Evolutionary conservation across 208 protist genomes (phyloP).

Genomic region (Sergeia podlipaevii): DNA sequence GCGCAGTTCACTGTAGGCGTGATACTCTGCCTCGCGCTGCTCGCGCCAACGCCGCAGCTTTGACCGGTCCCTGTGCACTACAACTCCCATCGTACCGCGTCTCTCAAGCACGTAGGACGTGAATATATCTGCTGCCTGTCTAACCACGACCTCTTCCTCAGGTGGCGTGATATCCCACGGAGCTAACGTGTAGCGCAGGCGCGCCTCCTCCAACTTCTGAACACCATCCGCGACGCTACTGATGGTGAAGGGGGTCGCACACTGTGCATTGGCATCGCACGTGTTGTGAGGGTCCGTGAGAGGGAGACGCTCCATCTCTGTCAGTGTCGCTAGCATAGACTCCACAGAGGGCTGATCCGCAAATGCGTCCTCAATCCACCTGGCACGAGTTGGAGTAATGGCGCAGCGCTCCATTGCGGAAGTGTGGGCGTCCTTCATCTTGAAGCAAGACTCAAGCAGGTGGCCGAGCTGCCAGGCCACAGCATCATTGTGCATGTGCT

Average conservation of each 20-base stretch:
- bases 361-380: conserved; percentile 90
- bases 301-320: conserved; percentile 73
- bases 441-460: conserved; percentile 83
- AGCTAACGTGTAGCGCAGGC: conserved; percentile 72
- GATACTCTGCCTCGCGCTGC: conserved; percentile 80
- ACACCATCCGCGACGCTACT: conserved; percentile 56
- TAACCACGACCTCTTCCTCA: conserved; percentile 64
- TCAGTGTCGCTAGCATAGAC: conserved; percentile 64
- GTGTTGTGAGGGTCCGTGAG: conserved; percentile 71
- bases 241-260: conserved; percentile 78
- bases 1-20: conserved; percentile 40
- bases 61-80: conserved; percentile 52
- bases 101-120: conserved; percentile 83
- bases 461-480: conserved; percentile 90
- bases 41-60: conserved; percentile 58
- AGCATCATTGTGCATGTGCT: conserved; percentile 93
- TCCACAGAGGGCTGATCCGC: conserved; percentile 83
- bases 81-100: conserved; percentile 41
- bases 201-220: conserved; percentile 35
- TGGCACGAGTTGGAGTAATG: conserved; percentile 72
- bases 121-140: conserved; percentile 75
- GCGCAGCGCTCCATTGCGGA: conserved; percentile 85
- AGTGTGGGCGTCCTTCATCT: conserved; percentile 74
- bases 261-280: conserved; percentile 10
- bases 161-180: conserved; percentile 84